Conservation (phyloP, 2,329 filamentous ascomycete species). For the Monosporascus ibericus region DNA sequence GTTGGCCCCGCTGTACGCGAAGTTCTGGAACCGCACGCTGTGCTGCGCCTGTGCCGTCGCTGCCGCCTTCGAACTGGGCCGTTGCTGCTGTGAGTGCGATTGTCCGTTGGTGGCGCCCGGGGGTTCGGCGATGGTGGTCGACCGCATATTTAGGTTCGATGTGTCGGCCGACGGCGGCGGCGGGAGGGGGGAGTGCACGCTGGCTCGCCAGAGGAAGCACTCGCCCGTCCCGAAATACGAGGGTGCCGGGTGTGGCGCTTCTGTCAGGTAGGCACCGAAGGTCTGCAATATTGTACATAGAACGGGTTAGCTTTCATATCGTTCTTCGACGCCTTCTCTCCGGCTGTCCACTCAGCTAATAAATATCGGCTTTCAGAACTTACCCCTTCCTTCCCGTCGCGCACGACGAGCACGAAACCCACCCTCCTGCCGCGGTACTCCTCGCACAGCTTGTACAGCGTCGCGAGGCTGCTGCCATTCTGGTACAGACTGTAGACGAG, state of each 20-base stretch:
- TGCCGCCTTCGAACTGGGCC: constrained; percentile 1
- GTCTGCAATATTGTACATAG: constrained; percentile 37
- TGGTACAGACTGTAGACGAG: constrained; percentile 86
- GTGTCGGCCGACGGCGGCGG: constrained; percentile 60
- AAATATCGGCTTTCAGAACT: constrained; percentile 27
- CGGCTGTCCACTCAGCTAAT: not conserved
- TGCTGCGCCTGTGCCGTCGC: constrained; percentile 47
- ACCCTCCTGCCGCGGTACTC: constrained; percentile 62
- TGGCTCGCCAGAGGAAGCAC: constrained; percentile 85
- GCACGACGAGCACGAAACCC: constrained; percentile 84
- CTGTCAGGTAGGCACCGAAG: constrained; percentile 92
- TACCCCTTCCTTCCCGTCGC: constrained; percentile 69
- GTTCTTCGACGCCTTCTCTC: not conserved
- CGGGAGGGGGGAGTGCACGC: constrained; percentile 59
- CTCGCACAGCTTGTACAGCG: constrained; percentile 76
- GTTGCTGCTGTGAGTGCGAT: constrained; percentile 21
- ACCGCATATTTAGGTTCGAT: constrained; percentile 37
- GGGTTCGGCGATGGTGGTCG: constrained; percentile 31
- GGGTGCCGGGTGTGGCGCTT: constrained; percentile 71
- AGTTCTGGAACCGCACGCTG: constrained; percentile 89
- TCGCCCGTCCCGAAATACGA: constrained; percentile 96
- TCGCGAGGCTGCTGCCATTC: constrained; percentile 80
- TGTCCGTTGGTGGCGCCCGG: constrained; percentile 25
- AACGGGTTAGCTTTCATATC: too few relatives aligned
- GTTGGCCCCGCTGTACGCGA: constrained; percentile 91